phyloP scores from a whole-genome alignment of 257 asterid genomes.

The Penstemon davidsonii region DNA sequence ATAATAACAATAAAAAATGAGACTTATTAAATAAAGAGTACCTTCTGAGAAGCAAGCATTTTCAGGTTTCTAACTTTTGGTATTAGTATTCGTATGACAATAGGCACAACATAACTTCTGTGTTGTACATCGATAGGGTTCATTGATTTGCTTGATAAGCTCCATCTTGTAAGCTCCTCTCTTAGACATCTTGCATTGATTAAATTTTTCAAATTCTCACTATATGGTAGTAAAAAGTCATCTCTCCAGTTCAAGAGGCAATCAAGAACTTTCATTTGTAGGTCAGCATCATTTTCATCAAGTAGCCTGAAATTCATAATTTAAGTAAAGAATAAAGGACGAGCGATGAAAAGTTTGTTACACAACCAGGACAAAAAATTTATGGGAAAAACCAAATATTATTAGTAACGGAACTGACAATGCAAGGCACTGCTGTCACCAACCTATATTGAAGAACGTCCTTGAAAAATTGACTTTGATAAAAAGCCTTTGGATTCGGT shows the following conservation, averaged over 20 bases:
- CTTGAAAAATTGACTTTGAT: constrained; percentile 55
- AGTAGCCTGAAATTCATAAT: constrained; percentile 59
- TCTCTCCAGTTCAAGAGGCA: constrained; percentile 92
- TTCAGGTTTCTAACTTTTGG: constrained; percentile 85
- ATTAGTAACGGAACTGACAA: constrained; percentile 5
- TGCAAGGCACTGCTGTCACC: constrained; percentile 25
- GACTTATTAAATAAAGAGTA: constrained; percentile 28
- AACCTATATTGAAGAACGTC: constrained; percentile 79
- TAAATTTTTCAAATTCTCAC: constrained; percentile 69
- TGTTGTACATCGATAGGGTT: constrained; percentile 58
- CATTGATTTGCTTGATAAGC: constrained; percentile 64
- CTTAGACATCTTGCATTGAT: constrained; percentile 57
- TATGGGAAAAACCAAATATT: not conserved
- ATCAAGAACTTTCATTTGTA: constrained; percentile 83
- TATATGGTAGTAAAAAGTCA: constrained; percentile 69
- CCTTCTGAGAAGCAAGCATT: constrained; percentile 80
- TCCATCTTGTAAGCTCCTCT: constrained; percentile 91
- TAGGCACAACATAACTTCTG: constrained; percentile 68
- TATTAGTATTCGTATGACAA: constrained; percentile 64
- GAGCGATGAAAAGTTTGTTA: not conserved
- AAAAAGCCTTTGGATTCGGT: constrained; percentile 66
- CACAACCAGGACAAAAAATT: not conserved
- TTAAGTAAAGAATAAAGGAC: constrained; percentile 5
- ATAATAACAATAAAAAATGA: constrained; percentile 4
- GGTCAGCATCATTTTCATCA: constrained; percentile 78